Base-by-base conservation (phyloP, 2,329 filamentous ascomycete species). In the Colletotrichum destructivum region DNA sequence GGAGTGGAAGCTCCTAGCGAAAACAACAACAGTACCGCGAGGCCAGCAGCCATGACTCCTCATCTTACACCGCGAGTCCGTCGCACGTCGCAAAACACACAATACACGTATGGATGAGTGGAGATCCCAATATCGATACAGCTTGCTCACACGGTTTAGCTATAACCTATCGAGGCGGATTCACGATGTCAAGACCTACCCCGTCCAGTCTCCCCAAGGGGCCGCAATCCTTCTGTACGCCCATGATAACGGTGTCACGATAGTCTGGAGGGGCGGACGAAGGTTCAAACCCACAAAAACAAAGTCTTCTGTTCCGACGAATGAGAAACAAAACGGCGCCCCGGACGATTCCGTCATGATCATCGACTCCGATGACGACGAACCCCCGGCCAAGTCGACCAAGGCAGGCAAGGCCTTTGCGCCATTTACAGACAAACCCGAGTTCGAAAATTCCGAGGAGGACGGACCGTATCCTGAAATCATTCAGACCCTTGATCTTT, bases 341-440 rank as follows among this genome's bases (percentile, higher is more conserved):
- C 77, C 79, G 4, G 85, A 86, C 21, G 88, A 90, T 76, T 82
- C 85, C 4, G 84, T 91, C 38, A 91, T 92, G 86, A 84, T 91
- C 18, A 86, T 92, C 65, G 90, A 92, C 76, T 91, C 88, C 1
- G 90, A 92, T 75, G 88, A 90, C 9, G 89, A 91, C 40, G 85
- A 85, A 38, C 77, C 81, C 2, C 74, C 82, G 2, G 71, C 81
- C 21, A 81, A 84, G 62, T 74, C 82, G 2, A 70, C 81, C 21
- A 81, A 84, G 62, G 74, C 80, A 26, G 71, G 61, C 75, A 80
- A 73, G 16, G 59, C 52, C 60, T 73, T 73, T 54, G 59, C 75
- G 46, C 74, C 76, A 26, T 84, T 82, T 68, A 84, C 87, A 66
- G 88, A 91, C 76, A 86, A 86, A 67, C 87, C 89, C 9, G 84